Percentiles rank a stretch among this genome's conserved stretches.
phyloP scores from a whole-genome alignment of 495 filamentous ascomycete species.

The Friedmanniomyces simplex region DNA sequence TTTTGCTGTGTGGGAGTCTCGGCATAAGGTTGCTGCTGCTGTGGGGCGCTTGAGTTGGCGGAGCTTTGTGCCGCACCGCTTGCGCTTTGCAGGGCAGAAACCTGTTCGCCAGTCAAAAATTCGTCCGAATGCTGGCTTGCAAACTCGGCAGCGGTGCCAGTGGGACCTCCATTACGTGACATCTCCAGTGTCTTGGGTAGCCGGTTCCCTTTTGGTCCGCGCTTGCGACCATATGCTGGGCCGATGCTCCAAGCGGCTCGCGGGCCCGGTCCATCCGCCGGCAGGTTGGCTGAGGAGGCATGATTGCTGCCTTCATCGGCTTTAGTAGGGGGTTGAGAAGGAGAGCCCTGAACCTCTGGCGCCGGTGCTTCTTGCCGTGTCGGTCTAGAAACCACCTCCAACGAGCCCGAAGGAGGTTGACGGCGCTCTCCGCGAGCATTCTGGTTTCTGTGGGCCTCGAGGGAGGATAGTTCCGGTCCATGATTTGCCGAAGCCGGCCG shows the following conservation, averaged over 20 bases:
- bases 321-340: not conserved
- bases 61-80: not conserved
- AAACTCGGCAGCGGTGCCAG: not conserved
- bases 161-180: not conserved
- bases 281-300: not conserved
- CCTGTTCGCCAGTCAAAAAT: not conserved
- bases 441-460: not conserved
- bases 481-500: not conserved
- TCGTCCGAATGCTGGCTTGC: not conserved
- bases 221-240: not conserved
- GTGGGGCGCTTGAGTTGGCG: not conserved
- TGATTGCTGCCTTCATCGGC: not conserved
- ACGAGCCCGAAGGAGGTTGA: not conserved
- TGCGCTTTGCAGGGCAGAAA: not conserved
- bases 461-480: not conserved
- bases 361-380: not conserved
- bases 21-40: not conserved
- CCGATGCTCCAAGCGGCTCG: not conserved
- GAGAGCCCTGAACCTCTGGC: not conserved
- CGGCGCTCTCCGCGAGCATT: not conserved
- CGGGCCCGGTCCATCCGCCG: not conserved
- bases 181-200: not conserved
- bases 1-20: not conserved
- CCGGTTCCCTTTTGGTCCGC: not conserved
- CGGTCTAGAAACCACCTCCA: not conserved